A percentile compares a stretch with the other conserved stretches of the same genome.
Conservation (phyloP, 306 rosid genomes). For the Crotalaria pallida region DNA sequence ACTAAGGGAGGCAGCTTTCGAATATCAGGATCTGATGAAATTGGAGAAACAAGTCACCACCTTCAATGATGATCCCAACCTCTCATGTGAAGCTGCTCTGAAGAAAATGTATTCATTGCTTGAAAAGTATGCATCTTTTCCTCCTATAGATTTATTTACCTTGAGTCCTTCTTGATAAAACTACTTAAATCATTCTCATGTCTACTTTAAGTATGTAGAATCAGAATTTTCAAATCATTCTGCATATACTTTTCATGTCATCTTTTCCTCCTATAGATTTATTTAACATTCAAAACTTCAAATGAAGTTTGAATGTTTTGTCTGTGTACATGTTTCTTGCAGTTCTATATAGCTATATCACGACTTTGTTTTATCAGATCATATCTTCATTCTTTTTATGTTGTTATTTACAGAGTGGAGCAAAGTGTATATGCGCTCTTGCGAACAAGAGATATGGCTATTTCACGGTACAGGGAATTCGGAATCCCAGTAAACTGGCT, state of each 20-base stretch:
- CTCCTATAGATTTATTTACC: slow-evolving; percentile 12
- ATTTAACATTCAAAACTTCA: too few species aligned
- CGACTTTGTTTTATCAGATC: not conserved
- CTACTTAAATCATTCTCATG: not conserved
- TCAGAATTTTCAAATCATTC: not conserved
- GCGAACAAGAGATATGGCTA: slow-evolving; percentile 95
- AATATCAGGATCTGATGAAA: slow-evolving; percentile 86
- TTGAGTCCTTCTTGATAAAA: not conserved
- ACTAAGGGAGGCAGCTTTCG: slow-evolving; percentile 94
- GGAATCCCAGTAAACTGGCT: slow-evolving; percentile 95
- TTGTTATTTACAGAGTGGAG: slow-evolving; percentile 60
- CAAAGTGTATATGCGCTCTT: slow-evolving; percentile 85
- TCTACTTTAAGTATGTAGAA: not conserved
- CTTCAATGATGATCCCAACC: slow-evolving; percentile 78
- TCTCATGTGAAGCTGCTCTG: slow-evolving; percentile 76
- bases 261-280: too few species aligned
- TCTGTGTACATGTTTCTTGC: not conserved
- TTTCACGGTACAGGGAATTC: slow-evolving; percentile 84
- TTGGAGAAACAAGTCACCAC: slow-evolving; percentile 80
- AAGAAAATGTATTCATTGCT: slow-evolving; percentile 98
- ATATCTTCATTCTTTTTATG: not conserved
- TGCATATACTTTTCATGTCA: too few species aligned
- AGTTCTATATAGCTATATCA: not conserved
- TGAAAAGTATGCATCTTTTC: slow-evolving; percentile 63
- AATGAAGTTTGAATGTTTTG: not conserved